Evolutionary conservation across 495 filamentous ascomycete genomes (phyloP), one percentile per base, ranked within the genome.

Genomic region (Aspergillus sclerotiicarbonarius): DNA sequence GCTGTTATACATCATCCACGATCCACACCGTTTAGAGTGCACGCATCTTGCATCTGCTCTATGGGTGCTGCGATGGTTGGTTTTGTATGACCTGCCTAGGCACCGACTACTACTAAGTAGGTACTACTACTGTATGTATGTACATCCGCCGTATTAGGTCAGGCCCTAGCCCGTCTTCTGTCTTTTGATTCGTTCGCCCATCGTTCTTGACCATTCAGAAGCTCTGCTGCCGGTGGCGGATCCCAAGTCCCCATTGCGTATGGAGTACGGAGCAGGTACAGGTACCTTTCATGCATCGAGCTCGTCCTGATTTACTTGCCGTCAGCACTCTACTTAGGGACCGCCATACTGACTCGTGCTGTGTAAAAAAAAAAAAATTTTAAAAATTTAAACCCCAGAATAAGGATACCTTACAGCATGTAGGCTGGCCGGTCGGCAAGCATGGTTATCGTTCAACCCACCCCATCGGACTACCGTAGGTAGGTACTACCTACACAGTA

Each of bases 1-100:
- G 62, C 58, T 60, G 30, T 15, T 61, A 30, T 44, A 63, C 57
- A 63, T 57, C 21, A 30, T 61, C 53, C 31, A 62, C 47, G 62
- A 64, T 64, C 58, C 62, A 61, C 59, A 55, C 57, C 62, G 58
- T 65, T 61, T 62, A 59, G 62, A 48, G 39, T 56, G 58, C 59
- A 59, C 48, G 33, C 60, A 65, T 65, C 62, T 65, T 62, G 62
- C 62, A 65, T 56, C 49, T 55, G 47, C 53, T 58, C 44, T 50
- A 9, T 31, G 30, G 47, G 20, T 16, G 15, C 29, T 13, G 37
- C 47, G 19, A 30, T 55, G 21, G 53, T 51, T 41, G 25, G 29
- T 44, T 37, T 39, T 44, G 16, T 4, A 21, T 41, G 20, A 50
- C 37, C 10, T 41, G 37, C 37, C 37, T 41, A 15, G 13, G 37